Evolutionary conservation across 208 protist genomes (phyloP).

Genomic region (Acanthamoeba castellanii): DNA sequence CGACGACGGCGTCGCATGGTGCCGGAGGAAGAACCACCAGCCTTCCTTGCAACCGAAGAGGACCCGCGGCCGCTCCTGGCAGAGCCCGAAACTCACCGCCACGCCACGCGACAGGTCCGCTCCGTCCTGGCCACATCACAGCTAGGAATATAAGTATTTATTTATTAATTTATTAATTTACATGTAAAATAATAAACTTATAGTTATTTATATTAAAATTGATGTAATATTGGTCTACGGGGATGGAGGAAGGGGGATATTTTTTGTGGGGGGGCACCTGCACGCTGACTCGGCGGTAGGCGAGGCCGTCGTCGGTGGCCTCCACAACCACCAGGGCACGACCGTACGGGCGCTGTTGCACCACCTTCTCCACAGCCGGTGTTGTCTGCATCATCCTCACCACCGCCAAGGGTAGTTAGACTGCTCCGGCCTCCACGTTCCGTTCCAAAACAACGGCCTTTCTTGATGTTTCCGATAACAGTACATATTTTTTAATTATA

Average conservation of each 20-base stretch:
- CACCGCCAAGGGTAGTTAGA: neutral
- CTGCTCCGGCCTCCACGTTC: neutral
- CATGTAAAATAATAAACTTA: too few species aligned
- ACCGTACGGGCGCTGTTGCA: neutral
- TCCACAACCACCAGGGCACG: neutral
- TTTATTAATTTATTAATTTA: neutral
- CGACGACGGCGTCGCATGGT: neutral
- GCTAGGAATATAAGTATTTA: neutral
- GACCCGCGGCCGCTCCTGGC: neutral
- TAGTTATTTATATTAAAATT: neutral
- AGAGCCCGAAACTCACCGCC: neutral
- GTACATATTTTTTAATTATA: too few species aligned
- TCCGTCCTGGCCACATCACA: neutral
- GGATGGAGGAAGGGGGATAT: neutral
- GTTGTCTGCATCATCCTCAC: neutral
- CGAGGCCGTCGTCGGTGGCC: neutral
- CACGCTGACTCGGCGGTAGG: neutral
- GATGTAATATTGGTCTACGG: neutral
- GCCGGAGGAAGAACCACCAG: slow-evolving; percentile 38
- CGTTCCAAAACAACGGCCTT: too few species aligned
- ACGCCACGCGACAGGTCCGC: neutral
- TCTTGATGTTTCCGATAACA: too few species aligned
- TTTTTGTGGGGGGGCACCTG: neutral
- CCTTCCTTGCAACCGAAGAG: neutral
- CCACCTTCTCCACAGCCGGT: neutral